Conservation (phyloP, 2,329 filamentous ascomycete species). For the Fusarium humuli region DNA sequence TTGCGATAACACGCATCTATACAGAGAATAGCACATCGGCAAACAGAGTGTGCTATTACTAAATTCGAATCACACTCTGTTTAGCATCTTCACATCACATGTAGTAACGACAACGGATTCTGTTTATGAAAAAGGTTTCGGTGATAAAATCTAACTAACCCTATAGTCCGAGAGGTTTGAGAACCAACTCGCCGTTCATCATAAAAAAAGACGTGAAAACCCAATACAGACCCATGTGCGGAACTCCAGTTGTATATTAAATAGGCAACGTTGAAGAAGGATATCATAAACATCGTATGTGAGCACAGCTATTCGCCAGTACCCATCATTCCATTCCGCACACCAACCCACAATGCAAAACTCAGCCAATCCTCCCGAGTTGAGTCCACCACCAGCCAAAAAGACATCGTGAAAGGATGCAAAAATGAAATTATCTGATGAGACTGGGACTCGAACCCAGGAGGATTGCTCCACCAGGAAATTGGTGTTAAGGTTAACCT, state of each 20-base stretch:
- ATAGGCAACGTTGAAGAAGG: neutral
- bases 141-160: slow-evolving; percentile 13
- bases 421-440: slow-evolving; percentile 39
- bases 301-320: neutral
- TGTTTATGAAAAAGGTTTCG: neutral
- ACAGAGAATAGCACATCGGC: too few relatives aligned
- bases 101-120: too few relatives aligned
- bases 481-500: slow-evolving; percentile 42
- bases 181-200: slow-evolving; percentile 13
- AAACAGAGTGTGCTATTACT: too few relatives aligned
- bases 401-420: neutral
- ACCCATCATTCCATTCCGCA: neutral
- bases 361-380: neutral
- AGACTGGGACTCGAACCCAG: slow-evolving; percentile 47
- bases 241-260: slow-evolving; percentile 32
- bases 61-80: too few relatives aligned
- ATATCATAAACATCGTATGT: neutral
- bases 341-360: neutral
- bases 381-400: slow-evolving; percentile 5
- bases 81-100: neutral
- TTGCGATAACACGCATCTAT: neutral
- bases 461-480: slow-evolving; percentile 47
- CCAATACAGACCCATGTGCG: slow-evolving; percentile 10
- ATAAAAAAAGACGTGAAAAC: slow-evolving; percentile 5
- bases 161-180: neutral